Evolutionary conservation across 176 grass and related monocot species (phyloP).

Genomic region (maize (Zea mays)): Zm-B73-REFERENCE-NAM-5.0 NC_050096.1:272636501-272637000

Average conservation of each 20-base stretch:
- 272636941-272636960: slow-evolving; percentile 5
- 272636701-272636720: background rate
- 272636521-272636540: background rate
- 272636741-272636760: background rate
- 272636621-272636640: slow-evolving; percentile 31
- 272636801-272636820: background rate
- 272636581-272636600: slow-evolving; percentile 1
- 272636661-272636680: background rate
- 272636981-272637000: slow-evolving; percentile 6
- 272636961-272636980: slow-evolving; percentile 10
- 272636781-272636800: background rate
- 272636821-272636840: background rate
- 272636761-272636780: background rate
- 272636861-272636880: slow-evolving; percentile 5
- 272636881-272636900: background rate
- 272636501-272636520: slow-evolving; percentile 27
- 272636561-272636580: background rate
- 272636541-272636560: background rate
- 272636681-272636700: slow-evolving; percentile 12
- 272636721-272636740: background rate
- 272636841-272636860: slow-evolving; percentile 31
- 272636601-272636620: slow-evolving; percentile 48
- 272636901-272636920: background rate
- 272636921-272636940: background rate
- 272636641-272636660: slow-evolving; percentile 15